These are phyloP conservation scores for Fusarium nelsonii DNA, from an alignment of 2,329 filamentous ascomycete genomes.

Conservation along the genomic window DNA sequence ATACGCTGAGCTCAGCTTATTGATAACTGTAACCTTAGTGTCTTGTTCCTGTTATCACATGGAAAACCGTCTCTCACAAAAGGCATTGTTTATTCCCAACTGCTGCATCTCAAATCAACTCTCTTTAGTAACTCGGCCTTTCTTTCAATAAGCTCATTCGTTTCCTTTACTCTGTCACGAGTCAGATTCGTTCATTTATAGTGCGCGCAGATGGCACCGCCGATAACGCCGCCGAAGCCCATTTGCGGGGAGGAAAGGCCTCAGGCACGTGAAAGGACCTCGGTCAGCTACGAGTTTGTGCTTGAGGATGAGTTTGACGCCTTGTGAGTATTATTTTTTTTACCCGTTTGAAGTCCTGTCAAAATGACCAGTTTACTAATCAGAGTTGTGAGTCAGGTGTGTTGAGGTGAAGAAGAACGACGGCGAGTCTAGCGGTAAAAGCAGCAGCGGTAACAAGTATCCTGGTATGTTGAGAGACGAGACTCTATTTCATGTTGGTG, in stretches of 20 bases:
- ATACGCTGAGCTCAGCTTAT: slow-evolving; percentile 38
- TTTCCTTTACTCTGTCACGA: slow-evolving; percentile 1
- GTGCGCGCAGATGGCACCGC: slow-evolving; percentile 31
- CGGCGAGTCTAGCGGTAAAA: slow-evolving; percentile 28
- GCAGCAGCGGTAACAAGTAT: slow-evolving; percentile 51
- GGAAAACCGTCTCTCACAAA: slow-evolving; percentile 16
- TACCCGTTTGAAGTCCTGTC: no score
- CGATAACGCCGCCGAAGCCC: slow-evolving; percentile 35
- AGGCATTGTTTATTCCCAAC: slow-evolving; percentile 16
- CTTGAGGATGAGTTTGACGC: slow-evolving; percentile 67
- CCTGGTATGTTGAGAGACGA: slow-evolving; percentile 50
- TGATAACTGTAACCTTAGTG: slow-evolving; percentile 8
- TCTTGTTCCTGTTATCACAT: slow-evolving; percentile 27
- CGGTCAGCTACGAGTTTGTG: slow-evolving; percentile 54
- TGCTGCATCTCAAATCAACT: neutral
- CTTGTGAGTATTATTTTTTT: slow-evolving; percentile 56
- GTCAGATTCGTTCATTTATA: slow-evolving; percentile 9
- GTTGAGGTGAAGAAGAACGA: slow-evolving; percentile 56
- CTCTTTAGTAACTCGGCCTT: slow-evolving; percentile 3
- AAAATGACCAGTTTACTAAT: slow-evolving; percentile 1
- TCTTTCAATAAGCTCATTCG: neutral
- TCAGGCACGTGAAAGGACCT: slow-evolving; percentile 37
- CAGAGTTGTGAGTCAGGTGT: slow-evolving; percentile 36
- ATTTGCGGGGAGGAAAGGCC: slow-evolving; percentile 37
- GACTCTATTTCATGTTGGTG: neutral